These are phyloP conservation scores for Pholiota adiposa DNA, from an alignment of 1,284 basidiomycete genomes.

Conservation along the genomic window DNA sequence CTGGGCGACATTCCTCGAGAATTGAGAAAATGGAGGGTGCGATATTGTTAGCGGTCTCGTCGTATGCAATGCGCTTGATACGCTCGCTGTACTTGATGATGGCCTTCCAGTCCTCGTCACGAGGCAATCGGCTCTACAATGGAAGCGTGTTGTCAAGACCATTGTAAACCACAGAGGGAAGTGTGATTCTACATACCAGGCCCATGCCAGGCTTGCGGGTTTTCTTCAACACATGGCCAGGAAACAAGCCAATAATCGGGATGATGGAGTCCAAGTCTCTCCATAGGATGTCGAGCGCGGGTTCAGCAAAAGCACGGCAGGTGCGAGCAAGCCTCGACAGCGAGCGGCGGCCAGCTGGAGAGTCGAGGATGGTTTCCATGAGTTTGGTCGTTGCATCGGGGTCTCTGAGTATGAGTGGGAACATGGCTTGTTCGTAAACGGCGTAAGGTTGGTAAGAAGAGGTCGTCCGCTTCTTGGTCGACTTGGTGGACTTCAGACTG, in stretches of 20 bases:
- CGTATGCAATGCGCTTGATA: constrained; percentile 68
- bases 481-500: constrained; percentile 30
- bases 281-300: constrained; percentile 75
- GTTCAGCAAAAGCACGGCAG: constrained; percentile 70
- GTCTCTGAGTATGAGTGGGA: constrained; percentile 61
- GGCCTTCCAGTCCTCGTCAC: constrained; percentile 66
- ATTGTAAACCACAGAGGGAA: constrained; percentile 6
- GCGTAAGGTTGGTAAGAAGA: constrained; percentile 44
- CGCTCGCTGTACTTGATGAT: constrained; percentile 67
- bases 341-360: constrained; percentile 63
- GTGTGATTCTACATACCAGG: constrained; percentile 55
- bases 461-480: constrained; percentile 27
- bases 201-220: constrained; percentile 72
- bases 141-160: constrained; percentile 6
- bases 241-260: constrained; percentile 73
- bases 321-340: constrained; percentile 73
- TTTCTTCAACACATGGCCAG: constrained; percentile 65
- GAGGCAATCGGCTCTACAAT: constrained; percentile 59
- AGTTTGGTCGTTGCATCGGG: constrained; percentile 64
- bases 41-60: constrained; percentile 66
- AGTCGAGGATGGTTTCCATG: constrained; percentile 70
- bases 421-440: constrained; percentile 51
- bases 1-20: constrained; percentile 63
- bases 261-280: constrained; percentile 75
- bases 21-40: constrained; percentile 66